Base-by-base conservation (phyloP, 2,329 filamentous ascomycete species). In the Colletotrichum eremochloae region DNA sequence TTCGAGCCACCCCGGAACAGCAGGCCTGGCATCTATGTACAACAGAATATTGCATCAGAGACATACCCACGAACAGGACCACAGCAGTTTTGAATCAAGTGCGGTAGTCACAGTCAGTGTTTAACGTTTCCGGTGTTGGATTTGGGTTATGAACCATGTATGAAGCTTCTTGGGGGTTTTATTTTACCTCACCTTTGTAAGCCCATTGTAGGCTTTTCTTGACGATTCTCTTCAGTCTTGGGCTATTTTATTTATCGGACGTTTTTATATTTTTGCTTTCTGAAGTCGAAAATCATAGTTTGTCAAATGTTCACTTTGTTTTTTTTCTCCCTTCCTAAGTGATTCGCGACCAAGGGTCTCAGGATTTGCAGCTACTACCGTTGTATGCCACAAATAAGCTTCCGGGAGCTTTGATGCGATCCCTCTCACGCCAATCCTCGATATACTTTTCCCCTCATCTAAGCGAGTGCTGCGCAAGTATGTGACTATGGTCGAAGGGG, bases 21-120 rank as follows among this genome's bases (percentile, higher is more conserved):
- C 69, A 31, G 46, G 65, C 66, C 65, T 5, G 69, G 48, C 29
- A 72, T 72, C 53, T 72, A 72, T 33, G 69, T 72, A 31, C 69
- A 72, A 36, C 65, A 72, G 60, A 53, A 72, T 38, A 69, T 72
- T 18, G 60, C 53, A 14, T 72, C 69, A 20, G 65, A 63, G 24
- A 58, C 65, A 24, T 48, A 46, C 46, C 55, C 48, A n/a, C 36
- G 68, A 20, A 29, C 31, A n/a, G 52, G 44, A 12, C 12, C 33
- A 18, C 57, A 53, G 42, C 57, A 53, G 42, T 12, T 29, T 46
- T 57, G 40, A 61, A 14, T 8, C n/a, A 1, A 24, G 46, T 24
- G 20, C 20, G 12, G 20, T 7, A 33, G 31, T 42, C 36, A 42
- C 44, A 12, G 44, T 14, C 31, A 36, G 44, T 20, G 4, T 48